Conservation (phyloP, 208 protist genomes). For the Trypanosoma lewisi region DNA sequence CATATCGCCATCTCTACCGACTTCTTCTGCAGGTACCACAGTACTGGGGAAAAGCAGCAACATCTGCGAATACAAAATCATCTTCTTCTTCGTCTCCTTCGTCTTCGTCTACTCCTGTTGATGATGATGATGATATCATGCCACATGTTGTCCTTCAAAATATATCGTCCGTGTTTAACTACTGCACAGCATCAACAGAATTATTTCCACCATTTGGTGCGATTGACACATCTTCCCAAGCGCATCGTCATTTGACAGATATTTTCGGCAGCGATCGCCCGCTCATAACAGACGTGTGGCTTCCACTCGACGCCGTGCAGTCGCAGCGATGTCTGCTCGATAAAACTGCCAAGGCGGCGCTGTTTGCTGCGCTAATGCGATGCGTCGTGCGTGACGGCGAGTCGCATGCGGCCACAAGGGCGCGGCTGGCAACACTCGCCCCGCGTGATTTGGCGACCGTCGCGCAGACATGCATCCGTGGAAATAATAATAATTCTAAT, state of each 20-base stretch:
- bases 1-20: slow-evolving; percentile 16
- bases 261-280: slow-evolving; percentile 25
- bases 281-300: slow-evolving; percentile 23
- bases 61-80: no score
- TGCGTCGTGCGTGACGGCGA: slow-evolving; percentile 20
- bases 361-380: slow-evolving; percentile 24
- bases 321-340: neutral
- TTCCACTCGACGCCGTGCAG: slow-evolving; percentile 7
- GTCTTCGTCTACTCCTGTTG: neutral
- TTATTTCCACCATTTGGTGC: neutral
- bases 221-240: neutral
- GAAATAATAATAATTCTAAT: neutral
- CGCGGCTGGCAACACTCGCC: slow-evolving; percentile 20
- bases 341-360: neutral
- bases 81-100: no score
- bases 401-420: slow-evolving; percentile 20
- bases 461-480: slow-evolving; percentile 4
- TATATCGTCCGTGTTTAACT: slow-evolving; percentile 29
- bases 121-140: no score
- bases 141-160: slow-evolving; percentile 10
- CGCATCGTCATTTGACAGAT: neutral
- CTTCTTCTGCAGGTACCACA: slow-evolving; percentile 20
- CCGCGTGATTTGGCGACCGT: slow-evolving; percentile 24
- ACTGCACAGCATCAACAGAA: slow-evolving; percentile 6
- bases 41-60: slow-evolving; percentile 11